Base-by-base conservation (phyloP, 1,284 basidiomycete genomes). In the Cutaneotrichosporon spelunceum region DNA sequence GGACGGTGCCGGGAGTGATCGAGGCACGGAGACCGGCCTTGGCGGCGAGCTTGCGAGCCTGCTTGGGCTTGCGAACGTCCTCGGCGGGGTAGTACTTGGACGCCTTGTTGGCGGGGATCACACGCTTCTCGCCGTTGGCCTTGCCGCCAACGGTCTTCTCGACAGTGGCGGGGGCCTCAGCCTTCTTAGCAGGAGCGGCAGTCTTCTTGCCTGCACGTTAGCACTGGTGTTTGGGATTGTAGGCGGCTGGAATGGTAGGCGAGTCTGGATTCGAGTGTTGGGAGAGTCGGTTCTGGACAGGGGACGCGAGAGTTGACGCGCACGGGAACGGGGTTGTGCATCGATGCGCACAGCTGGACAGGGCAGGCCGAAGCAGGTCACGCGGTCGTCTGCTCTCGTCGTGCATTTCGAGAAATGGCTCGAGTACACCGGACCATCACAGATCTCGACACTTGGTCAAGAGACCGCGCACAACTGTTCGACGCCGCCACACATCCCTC, bases 31-130 rank as follows among this genome's bases (percentile, higher is more conserved):
- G 87, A 68, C 84, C 83, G 68, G 92, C 80, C 72, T 78, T 79
- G 67, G 72, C 88, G 71, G 86, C 84, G 53, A 85, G 82, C 85
- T 98, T 98, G 78, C 95, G 90, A 80, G 85, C 89, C 82, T 89
- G 89, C 86, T 95, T 96, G 78, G 91, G 91, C 76, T 85, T 83
- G 61, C 85, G 87, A 66, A 94, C 88, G 79, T 98, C 95, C 81
- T 99, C 95, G 68, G 93, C 90, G 61, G 95, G 93, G 85, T 98
- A 99, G 87, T 89, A 97, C 77, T 92, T 91, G 61, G 91, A 84
- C 56, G 93, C 93, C 83, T 97, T 97, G 72, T 69, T 64, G 69
- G 88, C 88, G 39, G 73, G 94, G 89, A 75, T 93, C 65, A 89
- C 81, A 80, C 95, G 92, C 78, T 88, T 90, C 76, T 85, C 84